These are phyloP conservation scores for Monilinia laxa DNA, from an alignment of 2,329 filamentous ascomycete species.

Conservation along the genomic window DNA sequence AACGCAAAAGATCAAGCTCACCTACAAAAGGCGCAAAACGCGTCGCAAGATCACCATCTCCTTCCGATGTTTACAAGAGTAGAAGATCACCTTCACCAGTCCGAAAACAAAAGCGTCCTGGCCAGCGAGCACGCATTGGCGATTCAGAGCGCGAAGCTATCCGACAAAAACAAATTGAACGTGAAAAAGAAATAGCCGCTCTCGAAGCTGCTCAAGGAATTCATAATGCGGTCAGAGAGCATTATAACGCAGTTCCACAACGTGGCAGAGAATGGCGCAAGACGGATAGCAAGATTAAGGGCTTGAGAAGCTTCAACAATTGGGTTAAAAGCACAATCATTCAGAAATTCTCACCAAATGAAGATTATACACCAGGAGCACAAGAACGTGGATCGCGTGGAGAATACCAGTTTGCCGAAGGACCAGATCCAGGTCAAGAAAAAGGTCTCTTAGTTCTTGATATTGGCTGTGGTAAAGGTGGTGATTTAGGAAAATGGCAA, in stretches of 20 bases:
- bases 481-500: constrained; percentile 94
- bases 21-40: constrained; percentile 38
- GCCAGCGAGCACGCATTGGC: constrained; percentile 64
- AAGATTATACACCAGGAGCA: constrained; percentile 65
- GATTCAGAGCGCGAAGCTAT: constrained; percentile 67
- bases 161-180: constrained; percentile 56
- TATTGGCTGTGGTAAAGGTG: constrained; percentile 94
- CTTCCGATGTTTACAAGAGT: constrained; percentile 32
- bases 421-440: constrained; percentile 34
- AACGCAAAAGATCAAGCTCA: constrained; percentile 44
- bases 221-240: constrained; percentile 83
- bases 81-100: constrained; percentile 35
- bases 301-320: constrained; percentile 92
- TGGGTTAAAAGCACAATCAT: constrained; percentile 98
- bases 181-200: constrained; percentile 51
- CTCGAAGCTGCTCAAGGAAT: constrained; percentile 52
- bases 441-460: constrained; percentile 80
- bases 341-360: constrained; percentile 87
- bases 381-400: constrained; percentile 55
- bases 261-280: constrained; percentile 91
- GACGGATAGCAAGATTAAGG: constrained; percentile 93
- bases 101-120: constrained; percentile 69
- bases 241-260: constrained; percentile 96
- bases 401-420: constrained; percentile 39
- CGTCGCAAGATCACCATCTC: constrained; percentile 34